Evolutionary conservation across 169 alveolate species (phyloP).

Genomic region (Cryptosporidium canis): DNA sequence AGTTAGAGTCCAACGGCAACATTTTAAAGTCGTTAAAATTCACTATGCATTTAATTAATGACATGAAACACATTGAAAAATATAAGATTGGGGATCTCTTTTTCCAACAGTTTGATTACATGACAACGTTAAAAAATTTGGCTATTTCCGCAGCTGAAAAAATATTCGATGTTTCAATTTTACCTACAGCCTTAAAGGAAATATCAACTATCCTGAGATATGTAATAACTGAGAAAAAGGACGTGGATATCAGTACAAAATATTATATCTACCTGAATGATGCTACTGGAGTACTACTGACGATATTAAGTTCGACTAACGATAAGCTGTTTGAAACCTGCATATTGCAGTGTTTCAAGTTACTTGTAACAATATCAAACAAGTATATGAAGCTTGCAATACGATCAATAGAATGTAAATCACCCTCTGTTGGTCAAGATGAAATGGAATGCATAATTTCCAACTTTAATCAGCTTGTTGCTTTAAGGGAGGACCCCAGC

Average conservation of each 20-base stretch:
- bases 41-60: slow-evolving; percentile 2
- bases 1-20: slow-evolving; percentile 14
- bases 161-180: background rate
- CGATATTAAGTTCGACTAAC: background rate
- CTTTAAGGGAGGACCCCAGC: background rate
- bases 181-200: slow-evolving; percentile 8
- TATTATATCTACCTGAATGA: background rate
- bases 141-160: background rate
- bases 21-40: slow-evolving; percentile 1
- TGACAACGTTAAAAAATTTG: background rate
- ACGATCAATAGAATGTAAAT: background rate
- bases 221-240: no score
- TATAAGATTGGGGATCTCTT: slow-evolving; percentile 19
- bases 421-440: background rate
- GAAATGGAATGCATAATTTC: background rate
- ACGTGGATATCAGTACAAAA: background rate
- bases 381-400: background rate
- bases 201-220: background rate
- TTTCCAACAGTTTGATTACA: background rate
- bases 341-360: background rate
- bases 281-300: background rate
- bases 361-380: background rate
- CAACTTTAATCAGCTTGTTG: background rate
- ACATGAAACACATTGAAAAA: background rate
- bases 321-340: background rate